A percentile compares a stretch with the other conserved stretches of the same genome.
These are phyloP conservation scores for Adiantum capillusveneris DNA, from an alignment of 75 land plant genomes.

Conservation along the genomic window DNA sequence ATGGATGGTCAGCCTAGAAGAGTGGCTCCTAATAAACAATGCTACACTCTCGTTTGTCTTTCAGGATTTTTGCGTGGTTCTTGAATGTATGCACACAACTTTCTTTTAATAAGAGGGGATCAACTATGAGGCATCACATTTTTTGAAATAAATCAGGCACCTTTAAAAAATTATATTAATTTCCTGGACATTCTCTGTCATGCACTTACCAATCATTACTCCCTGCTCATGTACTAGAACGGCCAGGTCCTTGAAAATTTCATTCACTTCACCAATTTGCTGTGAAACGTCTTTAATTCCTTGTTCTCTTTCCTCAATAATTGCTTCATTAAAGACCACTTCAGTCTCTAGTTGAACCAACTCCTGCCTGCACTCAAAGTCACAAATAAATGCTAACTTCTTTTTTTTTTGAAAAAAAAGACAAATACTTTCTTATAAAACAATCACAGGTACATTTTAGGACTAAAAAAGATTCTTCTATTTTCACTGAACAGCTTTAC, in stretches of 20 bases:
- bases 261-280: slow-evolving; percentile 63
- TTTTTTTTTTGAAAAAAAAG: no score
- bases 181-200: neutral
- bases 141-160: no score
- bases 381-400: neutral
- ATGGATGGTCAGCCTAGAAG: no score
- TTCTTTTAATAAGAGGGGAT: no score
- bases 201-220: slow-evolving; percentile 40
- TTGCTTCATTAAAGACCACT: slow-evolving; percentile 45
- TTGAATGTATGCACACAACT: no score
- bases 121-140: no score
- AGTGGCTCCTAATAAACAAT: no score
- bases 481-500: neutral
- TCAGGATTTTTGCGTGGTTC: no score
- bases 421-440: no score
- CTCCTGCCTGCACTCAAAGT: slow-evolving; percentile 41
- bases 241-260: slow-evolving; percentile 61
- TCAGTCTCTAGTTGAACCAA: slow-evolving; percentile 56
- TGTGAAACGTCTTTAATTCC: slow-evolving; percentile 55
- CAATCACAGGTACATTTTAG: neutral
- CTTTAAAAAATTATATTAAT: neutral
- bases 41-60: no score
- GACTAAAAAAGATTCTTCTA: neutral
- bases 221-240: slow-evolving; percentile 63
- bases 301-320: slow-evolving; percentile 58